A percentile compares a stretch with the other conserved stretches of the same genome.
Evolutionary conservation across 176 grass and related monocot genomes (phyloP).

Genomic region (Paspalum notatum): DNA sequence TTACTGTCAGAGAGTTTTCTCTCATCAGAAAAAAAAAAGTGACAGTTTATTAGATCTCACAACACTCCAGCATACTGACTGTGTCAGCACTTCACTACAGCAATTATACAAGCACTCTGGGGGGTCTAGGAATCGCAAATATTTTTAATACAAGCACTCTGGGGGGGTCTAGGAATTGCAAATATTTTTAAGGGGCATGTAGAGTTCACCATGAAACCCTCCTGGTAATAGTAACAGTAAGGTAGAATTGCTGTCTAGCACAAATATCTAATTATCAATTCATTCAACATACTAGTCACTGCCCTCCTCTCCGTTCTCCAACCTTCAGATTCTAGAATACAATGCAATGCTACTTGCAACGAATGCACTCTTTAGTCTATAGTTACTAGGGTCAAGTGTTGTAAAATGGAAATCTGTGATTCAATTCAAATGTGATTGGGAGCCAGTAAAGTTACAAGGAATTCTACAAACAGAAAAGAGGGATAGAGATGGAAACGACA

Average conservation of each 20-base stretch:
- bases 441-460: slow-evolving; percentile 37
- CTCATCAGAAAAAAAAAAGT: neutral
- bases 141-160: neutral
- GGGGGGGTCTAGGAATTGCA: neutral
- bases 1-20: neutral
- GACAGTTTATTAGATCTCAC: neutral
- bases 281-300: slow-evolving; percentile 2
- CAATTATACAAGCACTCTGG: neutral
- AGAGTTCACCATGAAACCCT: neutral
- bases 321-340: neutral
- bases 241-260: neutral
- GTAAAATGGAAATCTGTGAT: slow-evolving; percentile 46
- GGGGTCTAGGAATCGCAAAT: neutral
- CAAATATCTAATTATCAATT: slow-evolving; percentile 17
- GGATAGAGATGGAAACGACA: slow-evolving; percentile 18
- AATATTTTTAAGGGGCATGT: neutral
- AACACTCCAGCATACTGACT: neutral
- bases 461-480: slow-evolving; percentile 38
- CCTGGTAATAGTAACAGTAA: neutral
- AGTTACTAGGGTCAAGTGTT: neutral
- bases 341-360: neutral
- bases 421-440: slow-evolving; percentile 38
- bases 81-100: too few relatives aligned
- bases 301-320: neutral
- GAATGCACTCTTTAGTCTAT: neutral